Base-by-base conservation (phyloP, 164 flowering plant species). In the Tetrastigma voinierianum region DNA sequence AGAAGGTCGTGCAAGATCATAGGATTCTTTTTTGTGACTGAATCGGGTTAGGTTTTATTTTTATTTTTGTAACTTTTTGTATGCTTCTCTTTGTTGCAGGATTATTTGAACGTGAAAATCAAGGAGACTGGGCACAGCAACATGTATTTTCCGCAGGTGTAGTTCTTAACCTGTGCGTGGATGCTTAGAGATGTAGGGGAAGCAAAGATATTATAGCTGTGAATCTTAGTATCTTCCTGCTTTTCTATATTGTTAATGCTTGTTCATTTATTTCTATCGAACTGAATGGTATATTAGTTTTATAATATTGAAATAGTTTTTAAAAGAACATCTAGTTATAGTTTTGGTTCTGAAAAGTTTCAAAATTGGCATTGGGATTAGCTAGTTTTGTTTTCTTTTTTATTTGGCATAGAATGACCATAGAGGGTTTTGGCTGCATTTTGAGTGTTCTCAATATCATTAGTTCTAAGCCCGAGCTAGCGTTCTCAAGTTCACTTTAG, bases 71-170 rank as follows among this genome's bases (percentile, higher is more conserved):
- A n/a, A n/a, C n/a, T n/a, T n/a, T n/a, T n/a, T n/a, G n/a, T 2
- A 32, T 7, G 6, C 40, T 63, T 12, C 23, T 43, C 13, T 23
- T 21, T 12, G 18, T 40, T 76, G 76, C 83, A 94, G 98, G 98
- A 91, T 32, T 95, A 90, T 77, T 80, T 95, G 84, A 95, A 95
- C 79, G 86, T 84, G 19, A 95, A 89, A 80, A 90, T 95, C 81
- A 95, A 95, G 85, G 94, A 91, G 79, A 91, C 98, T 69, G 98
- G 97, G 10, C 97, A 95, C 56, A 90, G 93, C 66, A 95, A 95
- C 77, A 89, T 92, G 96, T 95, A 91, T 57, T 95, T 95, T 52
- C 98, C 97, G 8, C 98, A 94, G 97, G 98, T 86, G 15, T 59
- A 74, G 15, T 52, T 69, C 43, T 20, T 25, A 11, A 43, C 17